These are phyloP conservation scores for Ganoderma meredithae DNA, from an alignment of 1,284 basidiomycete species.

Conservation along the genomic window DNA sequence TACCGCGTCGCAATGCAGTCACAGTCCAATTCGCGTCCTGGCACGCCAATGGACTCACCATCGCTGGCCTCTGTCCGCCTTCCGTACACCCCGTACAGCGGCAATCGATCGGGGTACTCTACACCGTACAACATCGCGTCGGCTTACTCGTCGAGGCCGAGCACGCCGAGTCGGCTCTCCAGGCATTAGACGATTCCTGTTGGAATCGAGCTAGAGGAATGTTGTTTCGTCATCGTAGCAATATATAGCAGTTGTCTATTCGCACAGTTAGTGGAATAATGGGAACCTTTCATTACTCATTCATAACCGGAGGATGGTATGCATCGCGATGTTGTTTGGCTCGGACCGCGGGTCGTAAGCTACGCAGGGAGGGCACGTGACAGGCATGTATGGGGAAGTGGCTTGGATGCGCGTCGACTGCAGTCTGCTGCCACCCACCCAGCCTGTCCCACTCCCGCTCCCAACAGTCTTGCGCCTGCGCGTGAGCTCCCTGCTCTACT, in stretches of 20 bases:
- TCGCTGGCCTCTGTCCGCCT: conserved; percentile 44
- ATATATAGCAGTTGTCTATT: conserved; percentile 22
- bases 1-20: conserved; percentile 66
- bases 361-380: neutral
- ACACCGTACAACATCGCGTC: conserved; percentile 59
- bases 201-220: conserved; percentile 9
- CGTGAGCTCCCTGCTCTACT: conserved; percentile 19
- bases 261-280: conserved; percentile 22
- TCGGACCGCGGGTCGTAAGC: no score
- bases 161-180: conserved; percentile 65
- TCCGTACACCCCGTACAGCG: conserved; percentile 35
- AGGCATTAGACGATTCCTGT: conserved; percentile 21
- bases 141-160: conserved; percentile 64
- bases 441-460: neutral
- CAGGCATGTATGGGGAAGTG: neutral
- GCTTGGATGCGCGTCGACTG: neutral
- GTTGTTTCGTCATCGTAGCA: conserved; percentile 20
- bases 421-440: neutral
- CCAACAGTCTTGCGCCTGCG: conserved; percentile 2
- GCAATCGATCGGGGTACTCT: conserved; percentile 45
- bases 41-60: conserved; percentile 64
- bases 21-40: conserved; percentile 66
- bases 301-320: neutral
- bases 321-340: neutral
- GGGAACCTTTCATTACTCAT: conserved; percentile 14